Percentiles rank a stretch among this genome's conserved stretches.
phyloP scores from a whole-genome alignment of 345 rosid species.

The Hibiscus mutabilis region DNA sequence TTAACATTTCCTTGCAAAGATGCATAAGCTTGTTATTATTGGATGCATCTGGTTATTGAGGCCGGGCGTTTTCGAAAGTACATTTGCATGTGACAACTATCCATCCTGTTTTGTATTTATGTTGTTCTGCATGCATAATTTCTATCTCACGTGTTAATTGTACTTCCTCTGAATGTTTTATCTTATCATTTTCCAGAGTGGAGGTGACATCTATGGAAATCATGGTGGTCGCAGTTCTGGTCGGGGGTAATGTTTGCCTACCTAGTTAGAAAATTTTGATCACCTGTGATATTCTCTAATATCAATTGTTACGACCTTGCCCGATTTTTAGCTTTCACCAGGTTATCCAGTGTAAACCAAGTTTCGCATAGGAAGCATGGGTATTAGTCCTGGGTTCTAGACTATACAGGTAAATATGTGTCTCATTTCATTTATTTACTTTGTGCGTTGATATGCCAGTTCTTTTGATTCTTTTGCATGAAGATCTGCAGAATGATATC shows the following conservation, averaged over 20 bases:
- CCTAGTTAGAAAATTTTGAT: background rate
- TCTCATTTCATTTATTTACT: background rate
- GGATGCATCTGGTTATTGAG: background rate
- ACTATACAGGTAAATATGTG: conserved; percentile 2
- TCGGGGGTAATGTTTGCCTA: conserved; percentile 29
- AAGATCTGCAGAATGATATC: conserved; percentile 19
- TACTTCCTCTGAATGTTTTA: background rate
- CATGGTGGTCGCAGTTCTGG: conserved; percentile 21
- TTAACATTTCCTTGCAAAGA: background rate
- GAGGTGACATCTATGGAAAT: conserved; percentile 20
- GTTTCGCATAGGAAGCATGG: conserved; percentile 42
- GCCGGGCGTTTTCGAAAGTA: background rate
- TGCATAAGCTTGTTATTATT: background rate
- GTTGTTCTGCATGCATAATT: background rate
- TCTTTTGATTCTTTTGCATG: conserved; percentile 7
- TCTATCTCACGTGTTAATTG: background rate
- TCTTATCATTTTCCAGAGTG: conserved; percentile 18
- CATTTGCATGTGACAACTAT: background rate
- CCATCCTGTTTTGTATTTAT: background rate
- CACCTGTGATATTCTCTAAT: background rate
- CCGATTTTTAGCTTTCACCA: background rate
- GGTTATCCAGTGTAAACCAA: conserved; percentile 26
- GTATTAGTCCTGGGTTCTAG: conserved; percentile 26
- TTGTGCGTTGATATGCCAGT: background rate
- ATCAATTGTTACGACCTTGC: conserved; percentile 1